Evolutionary conservation across 2,329 filamentous ascomycete species (phyloP).

Genomic region (Teratosphaeria destructans): DNA sequence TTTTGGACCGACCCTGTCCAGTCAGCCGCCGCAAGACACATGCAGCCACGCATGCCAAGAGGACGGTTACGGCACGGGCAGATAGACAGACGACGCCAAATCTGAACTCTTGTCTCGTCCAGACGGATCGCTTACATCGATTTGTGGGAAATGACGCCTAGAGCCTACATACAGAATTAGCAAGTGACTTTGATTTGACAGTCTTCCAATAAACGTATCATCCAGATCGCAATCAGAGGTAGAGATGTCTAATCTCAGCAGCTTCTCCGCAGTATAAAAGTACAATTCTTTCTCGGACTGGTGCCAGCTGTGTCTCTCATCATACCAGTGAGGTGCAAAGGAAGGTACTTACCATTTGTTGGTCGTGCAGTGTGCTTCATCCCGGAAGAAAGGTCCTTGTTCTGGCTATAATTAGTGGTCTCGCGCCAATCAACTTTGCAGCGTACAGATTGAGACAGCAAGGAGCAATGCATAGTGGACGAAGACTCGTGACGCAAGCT

Average conservation of each 20-base stretch:
- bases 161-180: not conserved
- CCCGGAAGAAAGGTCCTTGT: too few species aligned
- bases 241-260: constrained; percentile 13
- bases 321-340: constrained; percentile 24
- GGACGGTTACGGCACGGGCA: too few species aligned
- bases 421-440: not conserved
- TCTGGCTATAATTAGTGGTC: not conserved
- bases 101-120: not conserved
- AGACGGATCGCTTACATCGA: not conserved
- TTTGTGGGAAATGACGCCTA: not conserved
- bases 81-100: too few species aligned
- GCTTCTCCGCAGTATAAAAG: constrained; percentile 51
- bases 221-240: not conserved
- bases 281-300: constrained; percentile 55
- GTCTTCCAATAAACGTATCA: too few species aligned
- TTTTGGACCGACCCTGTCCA: too few species aligned
- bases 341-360: not conserved
- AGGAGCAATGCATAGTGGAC: not conserved
- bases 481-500: not conserved
- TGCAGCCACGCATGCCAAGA: too few species aligned
- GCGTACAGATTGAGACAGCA: not conserved
- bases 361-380: not conserved
- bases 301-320: constrained; percentile 56
- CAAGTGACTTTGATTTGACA: not conserved
- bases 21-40: too few species aligned